These are phyloP conservation scores for Apiospora saccharicola DNA, from an alignment of 2,329 filamentous ascomycete species.

Conservation along the genomic window DNA sequence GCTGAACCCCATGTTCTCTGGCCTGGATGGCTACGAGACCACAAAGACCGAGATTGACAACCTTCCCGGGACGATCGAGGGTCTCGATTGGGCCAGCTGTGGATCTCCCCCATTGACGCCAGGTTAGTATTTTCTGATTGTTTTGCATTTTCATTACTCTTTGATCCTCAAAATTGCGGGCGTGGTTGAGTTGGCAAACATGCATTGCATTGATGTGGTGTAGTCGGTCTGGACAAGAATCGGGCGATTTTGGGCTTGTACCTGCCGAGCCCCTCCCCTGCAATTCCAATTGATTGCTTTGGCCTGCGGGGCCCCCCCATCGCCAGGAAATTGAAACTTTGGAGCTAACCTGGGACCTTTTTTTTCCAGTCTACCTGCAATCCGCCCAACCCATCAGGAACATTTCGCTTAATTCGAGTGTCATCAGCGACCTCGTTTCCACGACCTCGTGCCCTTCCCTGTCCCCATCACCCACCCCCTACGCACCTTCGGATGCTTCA, in stretches of 20 bases:
- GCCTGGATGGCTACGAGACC: constrained; percentile 70
- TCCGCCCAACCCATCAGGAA: constrained; percentile 41
- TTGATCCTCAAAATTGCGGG: not conserved
- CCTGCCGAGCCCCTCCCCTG: constrained; percentile 24
- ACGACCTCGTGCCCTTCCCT: constrained; percentile 82
- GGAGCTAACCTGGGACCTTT: constrained; percentile 23
- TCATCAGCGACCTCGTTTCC: constrained; percentile 75
- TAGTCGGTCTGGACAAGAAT: constrained; percentile 3
- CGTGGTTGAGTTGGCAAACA: not conserved
- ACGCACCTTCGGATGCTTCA: constrained; percentile 71
- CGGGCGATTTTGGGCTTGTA: constrained; percentile 23
- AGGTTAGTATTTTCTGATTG: constrained; percentile 67
- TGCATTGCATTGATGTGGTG: constrained; percentile 1
- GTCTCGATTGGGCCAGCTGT: constrained; percentile 77
- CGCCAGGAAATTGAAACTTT: constrained; percentile 16
- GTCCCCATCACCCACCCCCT: constrained; percentile 85
- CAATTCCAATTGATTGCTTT: constrained; percentile 3
- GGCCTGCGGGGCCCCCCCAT: constrained; percentile 20
- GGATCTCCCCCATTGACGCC: constrained; percentile 89
- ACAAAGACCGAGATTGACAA: constrained; percentile 77
- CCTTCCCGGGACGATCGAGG: constrained; percentile 74
- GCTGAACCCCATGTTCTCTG: constrained; percentile 79
- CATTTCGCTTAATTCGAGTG: constrained; percentile 68
- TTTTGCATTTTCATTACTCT: not conserved
- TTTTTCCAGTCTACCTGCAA: constrained; percentile 41